A percentile compares a stretch with the other conserved stretches of the same genome.
Evolutionary conservation across 495 filamentous ascomycete species (phyloP).

Genomic region (Tuber calosporum): DNA sequence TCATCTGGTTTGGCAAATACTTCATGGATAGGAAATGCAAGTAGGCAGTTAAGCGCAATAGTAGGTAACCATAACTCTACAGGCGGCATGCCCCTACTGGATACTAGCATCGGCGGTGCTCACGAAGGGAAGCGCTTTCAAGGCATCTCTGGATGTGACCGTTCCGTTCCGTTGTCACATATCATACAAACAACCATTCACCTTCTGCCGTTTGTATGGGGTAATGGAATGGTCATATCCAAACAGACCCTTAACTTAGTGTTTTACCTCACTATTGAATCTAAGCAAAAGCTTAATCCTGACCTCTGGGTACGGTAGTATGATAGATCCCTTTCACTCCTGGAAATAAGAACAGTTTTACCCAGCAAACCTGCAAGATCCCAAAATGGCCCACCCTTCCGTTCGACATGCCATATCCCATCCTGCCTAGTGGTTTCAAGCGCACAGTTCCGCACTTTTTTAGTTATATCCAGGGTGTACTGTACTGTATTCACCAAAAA

Average conservation of each 20-base stretch:
- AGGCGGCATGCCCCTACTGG: neutral
- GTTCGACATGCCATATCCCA: neutral
- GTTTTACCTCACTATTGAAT: neutral
- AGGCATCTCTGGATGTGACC: too few relatives aligned
- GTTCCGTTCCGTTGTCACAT: too few relatives aligned
- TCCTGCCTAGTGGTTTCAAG: neutral
- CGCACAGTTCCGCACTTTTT: neutral
- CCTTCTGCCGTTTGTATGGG: too few relatives aligned
- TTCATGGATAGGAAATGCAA: neutral
- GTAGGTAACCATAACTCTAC: neutral
- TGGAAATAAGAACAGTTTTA: neutral
- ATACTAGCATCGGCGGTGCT: neutral
- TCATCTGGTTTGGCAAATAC: neutral
- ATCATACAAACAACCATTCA: too few relatives aligned
- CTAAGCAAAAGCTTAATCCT: neutral
- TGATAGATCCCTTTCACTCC: neutral
- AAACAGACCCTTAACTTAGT: too few relatives aligned
- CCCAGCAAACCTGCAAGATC: neutral
- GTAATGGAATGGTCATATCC: too few relatives aligned
- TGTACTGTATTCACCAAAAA: neutral
- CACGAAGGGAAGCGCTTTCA: neutral
- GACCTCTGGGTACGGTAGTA: neutral
- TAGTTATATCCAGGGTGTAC: neutral
- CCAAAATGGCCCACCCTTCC: neutral
- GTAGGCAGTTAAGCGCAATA: neutral